Percentiles rank a stretch among this genome's conserved stretches.
Evolutionary conservation across 164 flowering plant species (phyloP).

Genomic region (Tinospora cordifolia): DNA sequence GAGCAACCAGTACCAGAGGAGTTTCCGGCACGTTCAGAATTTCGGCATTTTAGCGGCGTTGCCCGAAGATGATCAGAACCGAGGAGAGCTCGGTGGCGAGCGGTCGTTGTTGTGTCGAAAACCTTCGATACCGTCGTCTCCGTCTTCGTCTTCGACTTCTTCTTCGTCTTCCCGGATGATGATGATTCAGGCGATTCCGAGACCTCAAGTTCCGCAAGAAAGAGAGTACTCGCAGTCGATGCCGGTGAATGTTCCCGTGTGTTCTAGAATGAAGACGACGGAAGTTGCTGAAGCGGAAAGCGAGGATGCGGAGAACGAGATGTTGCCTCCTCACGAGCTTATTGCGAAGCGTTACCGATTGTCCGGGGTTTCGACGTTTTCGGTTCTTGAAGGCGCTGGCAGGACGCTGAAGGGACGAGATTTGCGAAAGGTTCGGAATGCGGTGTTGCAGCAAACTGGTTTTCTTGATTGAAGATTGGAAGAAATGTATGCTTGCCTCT

Average conservation of each 20-base stretch:
- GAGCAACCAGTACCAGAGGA: neutral
- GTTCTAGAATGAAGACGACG: constrained; percentile 22
- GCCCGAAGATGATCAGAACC: constrained; percentile 23
- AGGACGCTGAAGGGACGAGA: constrained; percentile 86
- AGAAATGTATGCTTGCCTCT: neutral
- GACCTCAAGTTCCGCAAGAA: constrained; percentile 15
- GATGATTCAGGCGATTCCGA: constrained; percentile 37
- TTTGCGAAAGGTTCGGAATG: constrained; percentile 67
- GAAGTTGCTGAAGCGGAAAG: constrained; percentile 21
- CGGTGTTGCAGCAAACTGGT: constrained; percentile 63
- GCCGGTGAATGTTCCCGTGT: constrained; percentile 50
- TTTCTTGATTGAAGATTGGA: constrained; percentile 47
- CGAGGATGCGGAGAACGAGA: constrained; percentile 35
- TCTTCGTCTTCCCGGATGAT: constrained; percentile 24
- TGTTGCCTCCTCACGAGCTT: constrained; percentile 83
- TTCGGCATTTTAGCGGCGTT: constrained; percentile 59
- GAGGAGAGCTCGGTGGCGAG: constrained; percentile 1
- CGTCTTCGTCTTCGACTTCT: constrained; percentile 12
- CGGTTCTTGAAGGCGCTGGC: constrained; percentile 80
- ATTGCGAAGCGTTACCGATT: constrained; percentile 42
- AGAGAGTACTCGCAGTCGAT: constrained; percentile 23
- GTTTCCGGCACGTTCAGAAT: constrained; percentile 20
- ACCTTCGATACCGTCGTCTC: constrained; percentile 19
- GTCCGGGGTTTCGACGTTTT: constrained; percentile 40
- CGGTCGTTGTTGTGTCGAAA: constrained; percentile 24